These are phyloP conservation scores for Fragosphaeria purpurea DNA, from an alignment of 2,329 filamentous ascomycete species.

Conservation along the genomic window DNA sequence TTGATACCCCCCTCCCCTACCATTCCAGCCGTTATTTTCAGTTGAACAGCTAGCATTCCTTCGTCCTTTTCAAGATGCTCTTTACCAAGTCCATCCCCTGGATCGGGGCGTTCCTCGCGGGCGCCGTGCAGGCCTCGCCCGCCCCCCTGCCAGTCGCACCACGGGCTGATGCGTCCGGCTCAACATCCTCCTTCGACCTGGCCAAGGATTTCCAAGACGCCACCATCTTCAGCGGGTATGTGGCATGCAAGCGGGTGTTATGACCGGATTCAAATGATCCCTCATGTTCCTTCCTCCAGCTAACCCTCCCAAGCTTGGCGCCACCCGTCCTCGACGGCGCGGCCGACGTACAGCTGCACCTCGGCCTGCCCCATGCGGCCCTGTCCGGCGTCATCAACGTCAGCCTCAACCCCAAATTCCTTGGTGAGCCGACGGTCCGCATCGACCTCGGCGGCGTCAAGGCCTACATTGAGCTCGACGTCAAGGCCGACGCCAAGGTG, in stretches of 20 bases:
- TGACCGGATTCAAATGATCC: no score
- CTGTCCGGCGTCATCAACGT: constrained; percentile 13
- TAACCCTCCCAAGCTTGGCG: constrained; percentile 5
- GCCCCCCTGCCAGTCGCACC: neutral
- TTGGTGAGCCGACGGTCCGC: constrained; percentile 10
- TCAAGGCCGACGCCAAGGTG: constrained; percentile 17
- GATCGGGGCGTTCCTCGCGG: constrained; percentile 10
- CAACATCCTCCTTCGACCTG: constrained; percentile 9
- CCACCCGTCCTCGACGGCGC: constrained; percentile 4
- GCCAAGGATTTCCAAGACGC: constrained; percentile 12
- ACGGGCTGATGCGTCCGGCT: constrained; percentile 1
- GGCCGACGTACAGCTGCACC: constrained; percentile 11
- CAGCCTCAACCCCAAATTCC: constrained; percentile 11
- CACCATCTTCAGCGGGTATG: constrained; percentile 14
- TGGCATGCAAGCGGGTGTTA: no score
- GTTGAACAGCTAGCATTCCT: neutral
- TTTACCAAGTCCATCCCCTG: constrained; percentile 7
- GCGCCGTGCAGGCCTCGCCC: constrained; percentile 11
- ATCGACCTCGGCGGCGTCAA: constrained; percentile 18
- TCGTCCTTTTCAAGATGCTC: constrained; percentile 6
- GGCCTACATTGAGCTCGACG: constrained; percentile 18
- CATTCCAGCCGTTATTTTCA: neutral
- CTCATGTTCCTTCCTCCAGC: no score
- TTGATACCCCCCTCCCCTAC: neutral
- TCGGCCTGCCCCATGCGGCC: constrained; percentile 13